These are phyloP conservation scores for Aquilaria malaccensis DNA, from an alignment of 345 rosid species.

Conservation along the genomic window DNA sequence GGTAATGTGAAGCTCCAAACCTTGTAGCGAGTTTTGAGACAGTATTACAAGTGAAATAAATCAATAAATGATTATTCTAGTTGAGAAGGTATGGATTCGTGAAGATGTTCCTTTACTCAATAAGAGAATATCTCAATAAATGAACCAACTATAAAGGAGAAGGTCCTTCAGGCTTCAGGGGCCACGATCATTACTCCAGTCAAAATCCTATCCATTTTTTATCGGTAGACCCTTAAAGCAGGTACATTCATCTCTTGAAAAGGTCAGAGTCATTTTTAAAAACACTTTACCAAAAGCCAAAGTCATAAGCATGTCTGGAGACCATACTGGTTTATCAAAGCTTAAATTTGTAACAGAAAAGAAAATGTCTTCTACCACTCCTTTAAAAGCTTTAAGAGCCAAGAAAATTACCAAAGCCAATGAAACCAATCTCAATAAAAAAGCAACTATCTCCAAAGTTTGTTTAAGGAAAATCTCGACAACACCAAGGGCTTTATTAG, in stretches of 20 bases:
- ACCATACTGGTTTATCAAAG: slow-evolving; percentile 27
- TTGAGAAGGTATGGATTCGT: too few relatives aligned
- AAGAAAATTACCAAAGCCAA: slow-evolving; percentile 23
- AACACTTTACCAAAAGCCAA: slow-evolving; percentile 25
- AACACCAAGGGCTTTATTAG: slow-evolving; percentile 24
- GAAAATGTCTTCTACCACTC: slow-evolving; percentile 13
- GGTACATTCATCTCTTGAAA: slow-evolving; percentile 23
- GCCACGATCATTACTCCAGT: slow-evolving; percentile 17
- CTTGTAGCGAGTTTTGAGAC: too few relatives aligned
- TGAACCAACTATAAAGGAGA: slow-evolving; percentile 2
- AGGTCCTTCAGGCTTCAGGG: slow-evolving; percentile 6
- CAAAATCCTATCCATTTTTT: slow-evolving; percentile 12
- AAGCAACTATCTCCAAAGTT: slow-evolving; percentile 15
- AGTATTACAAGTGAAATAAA: too few relatives aligned
- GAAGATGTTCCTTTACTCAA: too few relatives aligned
- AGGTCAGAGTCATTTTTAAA: slow-evolving; percentile 15
- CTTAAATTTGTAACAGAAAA: slow-evolving; percentile 27
- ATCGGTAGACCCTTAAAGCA: slow-evolving; percentile 13
- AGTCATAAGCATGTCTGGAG: slow-evolving; percentile 24
- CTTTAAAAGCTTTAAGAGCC: slow-evolving; percentile 22
- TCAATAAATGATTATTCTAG: too few relatives aligned
- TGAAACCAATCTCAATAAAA: slow-evolving; percentile 25
- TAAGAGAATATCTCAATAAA: too few relatives aligned
- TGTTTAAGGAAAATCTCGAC: slow-evolving; percentile 22
- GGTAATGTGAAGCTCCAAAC: too few relatives aligned